Conservation (phyloP, 768 basidiomycete genomes). For the Mrakia frigida region DNA sequence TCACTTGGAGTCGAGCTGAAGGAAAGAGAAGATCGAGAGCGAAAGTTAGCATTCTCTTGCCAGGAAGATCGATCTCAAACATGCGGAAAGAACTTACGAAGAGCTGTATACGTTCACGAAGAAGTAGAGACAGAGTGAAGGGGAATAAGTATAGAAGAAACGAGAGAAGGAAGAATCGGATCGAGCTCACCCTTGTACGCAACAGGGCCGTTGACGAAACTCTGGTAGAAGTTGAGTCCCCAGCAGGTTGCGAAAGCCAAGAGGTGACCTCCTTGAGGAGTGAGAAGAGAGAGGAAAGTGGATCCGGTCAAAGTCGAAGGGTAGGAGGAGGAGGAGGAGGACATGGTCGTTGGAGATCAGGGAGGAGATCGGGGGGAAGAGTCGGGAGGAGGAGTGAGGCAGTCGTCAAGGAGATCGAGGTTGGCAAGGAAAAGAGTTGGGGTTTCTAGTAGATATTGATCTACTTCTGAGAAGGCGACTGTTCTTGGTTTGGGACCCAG, state of each 20-base stretch:
- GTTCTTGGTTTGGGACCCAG: too few relatives aligned
- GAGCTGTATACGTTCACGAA: too few relatives aligned
- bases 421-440: too few relatives aligned
- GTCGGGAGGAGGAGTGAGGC: too few relatives aligned
- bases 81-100: too few relatives aligned
- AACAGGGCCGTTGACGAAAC: neutral
- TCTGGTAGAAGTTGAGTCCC: neutral
- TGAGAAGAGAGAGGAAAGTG: neutral
- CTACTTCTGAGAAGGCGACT: too few relatives aligned
- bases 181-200: neutral
- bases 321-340: neutral
- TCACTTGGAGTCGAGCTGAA: neutral
- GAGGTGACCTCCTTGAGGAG: neutral
- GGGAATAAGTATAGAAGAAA: neutral
- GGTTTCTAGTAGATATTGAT: too few relatives aligned
- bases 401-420: too few relatives aligned
- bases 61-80: neutral
- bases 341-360: too few relatives aligned
- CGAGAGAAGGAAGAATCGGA: neutral
- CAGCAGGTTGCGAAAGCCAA: neutral
- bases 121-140: neutral
- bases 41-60: neutral
- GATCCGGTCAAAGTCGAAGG: neutral
- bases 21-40: neutral
- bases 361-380: too few relatives aligned